A percentile compares a stretch with the other conserved stretches of the same genome.
These are phyloP conservation scores for Microdochium bolleyi DNA, from an alignment of 2,329 filamentous ascomycete genomes.

Conservation along the genomic window DNA sequence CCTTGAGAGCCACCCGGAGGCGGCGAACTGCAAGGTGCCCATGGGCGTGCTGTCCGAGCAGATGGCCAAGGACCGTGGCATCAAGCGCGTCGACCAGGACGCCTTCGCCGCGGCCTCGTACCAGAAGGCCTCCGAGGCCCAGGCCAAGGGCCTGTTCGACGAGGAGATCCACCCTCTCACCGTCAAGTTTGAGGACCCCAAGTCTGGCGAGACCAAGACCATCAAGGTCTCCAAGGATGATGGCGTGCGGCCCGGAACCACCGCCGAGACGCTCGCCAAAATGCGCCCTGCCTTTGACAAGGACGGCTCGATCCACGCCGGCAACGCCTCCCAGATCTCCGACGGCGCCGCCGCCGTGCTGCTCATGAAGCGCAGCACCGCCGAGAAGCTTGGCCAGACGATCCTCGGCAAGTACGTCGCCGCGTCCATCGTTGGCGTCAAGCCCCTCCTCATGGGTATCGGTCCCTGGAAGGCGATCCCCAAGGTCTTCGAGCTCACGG, in stretches of 20 bases:
- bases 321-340: conserved; percentile 91
- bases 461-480: conserved; percentile 96
- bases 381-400: conserved; percentile 77
- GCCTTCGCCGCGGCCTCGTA: conserved; percentile 91
- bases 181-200: conserved; percentile 83
- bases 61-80: conserved; percentile 80
- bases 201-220: conserved; percentile 76
- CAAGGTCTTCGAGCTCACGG: conserved; percentile 79
- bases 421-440: conserved; percentile 78
- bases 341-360: conserved; percentile 93
- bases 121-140: conserved; percentile 80
- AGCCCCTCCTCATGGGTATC: conserved; percentile 90
- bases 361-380: conserved; percentile 89
- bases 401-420: conserved; percentile 91
- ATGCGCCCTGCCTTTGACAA: conserved; percentile 86
- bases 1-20: conserved; percentile 71
- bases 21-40: conserved; percentile 93
- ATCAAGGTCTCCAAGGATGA: conserved; percentile 82
- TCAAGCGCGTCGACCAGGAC: conserved; percentile 71
- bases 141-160: conserved; percentile 82
- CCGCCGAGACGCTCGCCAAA: conserved; percentile 80
- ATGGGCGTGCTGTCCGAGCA: conserved; percentile 92
- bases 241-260: conserved; percentile 78
- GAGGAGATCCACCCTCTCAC: conserved; percentile 84
- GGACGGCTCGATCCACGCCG: conserved; percentile 89